Evolutionary conservation across 768 basidiomycete species (phyloP), one percentile per base, ranked within the genome.

Genomic region (Boletus subcaerulescens): DNA sequence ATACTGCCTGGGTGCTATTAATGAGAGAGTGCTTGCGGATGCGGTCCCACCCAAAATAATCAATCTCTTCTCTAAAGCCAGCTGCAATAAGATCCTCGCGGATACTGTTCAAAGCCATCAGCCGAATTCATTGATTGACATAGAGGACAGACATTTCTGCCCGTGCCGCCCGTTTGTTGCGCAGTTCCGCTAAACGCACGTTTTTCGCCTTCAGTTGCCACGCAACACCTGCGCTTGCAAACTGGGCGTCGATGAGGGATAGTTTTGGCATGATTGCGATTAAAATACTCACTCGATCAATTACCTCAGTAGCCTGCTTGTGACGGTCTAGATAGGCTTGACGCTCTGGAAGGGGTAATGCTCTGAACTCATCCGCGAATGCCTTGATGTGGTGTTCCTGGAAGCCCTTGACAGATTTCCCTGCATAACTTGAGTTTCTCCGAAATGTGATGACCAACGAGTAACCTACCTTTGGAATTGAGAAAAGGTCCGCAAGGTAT

Each of bases 11-110:
- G 5, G 67, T 60, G 43, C 29, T 63, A 41, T 55, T 66, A 41
- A 72, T 70, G 32, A 68, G 49, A 14, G 64, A 52, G 50, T 71
- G 71, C 36, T 55, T 65, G 56, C 66, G 59, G 17, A 70, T 63
- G 22, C 66, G 71, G 22, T 68, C 65, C 69, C 69, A 72, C 22
- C 64, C 64, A 53, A 71, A 66, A 59, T 61, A 39, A 40, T 66
- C 59, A 4, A 70, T 64, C 41, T 72, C 68, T 39, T 68, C 60
- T 48, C 32, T 31, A 26, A 71, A 70, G 8, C 64, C 65, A 18
- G 50, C 15, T 18, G 57, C 41, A 15, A 62, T 32, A 33, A 70
- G 60, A 46, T 26, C 39, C 15, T 59, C 50, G 33, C 22, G 59
- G 15, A 70, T 60, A 22, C 71, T 70, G 48, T 18, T 26, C 41